Conservation (phyloP, 805 yeast genomes). For the Lipomyces spencermartinsiae region DNA sequence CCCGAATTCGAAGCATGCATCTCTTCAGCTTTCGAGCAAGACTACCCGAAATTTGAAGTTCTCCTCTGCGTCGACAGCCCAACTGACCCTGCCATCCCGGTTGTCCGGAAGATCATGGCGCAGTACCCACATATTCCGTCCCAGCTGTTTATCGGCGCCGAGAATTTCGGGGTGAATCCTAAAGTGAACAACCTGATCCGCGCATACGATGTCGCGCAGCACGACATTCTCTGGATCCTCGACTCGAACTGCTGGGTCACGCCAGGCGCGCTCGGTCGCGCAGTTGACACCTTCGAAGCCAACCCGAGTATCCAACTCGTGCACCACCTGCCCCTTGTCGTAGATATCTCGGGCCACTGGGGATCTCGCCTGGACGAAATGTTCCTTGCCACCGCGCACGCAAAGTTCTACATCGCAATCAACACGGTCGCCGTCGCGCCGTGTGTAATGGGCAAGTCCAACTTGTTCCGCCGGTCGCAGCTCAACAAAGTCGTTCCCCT, state of each 20-base stretch:
- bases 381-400: constrained; percentile 82
- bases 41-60: constrained; percentile 74
- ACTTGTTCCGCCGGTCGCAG: constrained; percentile 71
- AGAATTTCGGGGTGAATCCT: constrained; percentile 79
- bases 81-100: constrained; percentile 67
- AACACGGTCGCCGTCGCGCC: constrained; percentile 80
- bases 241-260: constrained; percentile 86
- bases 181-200: constrained; percentile 86
- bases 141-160: constrained; percentile 57
- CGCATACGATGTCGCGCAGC: constrained; percentile 70
- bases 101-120: constrained; percentile 57
- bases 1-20: constrained; percentile 73
- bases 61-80: constrained; percentile 75
- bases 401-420: constrained; percentile 81
- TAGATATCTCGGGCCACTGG: constrained; percentile 50
- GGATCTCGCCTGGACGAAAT: constrained; percentile 83
- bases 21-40: constrained; percentile 69
- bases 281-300: constrained; percentile 56
- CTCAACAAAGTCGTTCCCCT: constrained; percentile 49
- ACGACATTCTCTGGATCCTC: constrained; percentile 81
- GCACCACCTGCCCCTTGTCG: constrained; percentile 75
- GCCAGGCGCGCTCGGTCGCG: constrained; percentile 66
- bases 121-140: constrained; percentile 66
- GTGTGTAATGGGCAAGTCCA: constrained; percentile 90
- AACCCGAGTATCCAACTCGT: constrained; percentile 60